phyloP scores from a whole-genome alignment of 2,329 filamentous ascomycete species.

The Claviceps monticola region DNA sequence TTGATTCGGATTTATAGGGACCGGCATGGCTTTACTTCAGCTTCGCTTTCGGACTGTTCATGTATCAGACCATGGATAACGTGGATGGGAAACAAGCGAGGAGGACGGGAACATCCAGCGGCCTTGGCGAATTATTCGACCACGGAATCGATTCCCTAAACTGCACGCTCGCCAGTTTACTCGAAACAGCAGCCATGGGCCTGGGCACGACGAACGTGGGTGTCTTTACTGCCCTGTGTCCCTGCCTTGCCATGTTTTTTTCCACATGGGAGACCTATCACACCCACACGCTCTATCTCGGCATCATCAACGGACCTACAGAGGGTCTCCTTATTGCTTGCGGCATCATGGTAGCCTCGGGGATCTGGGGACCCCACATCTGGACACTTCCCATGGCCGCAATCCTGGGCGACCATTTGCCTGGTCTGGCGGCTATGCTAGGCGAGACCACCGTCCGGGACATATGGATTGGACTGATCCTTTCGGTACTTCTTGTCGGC shows the following conservation, averaged over 20 bases:
- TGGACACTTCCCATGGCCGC: conserved; percentile 67
- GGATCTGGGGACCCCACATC: conserved; percentile 75
- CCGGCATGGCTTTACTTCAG: conserved; percentile 91
- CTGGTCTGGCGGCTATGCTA: conserved; percentile 43
- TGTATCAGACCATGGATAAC: conserved; percentile 99
- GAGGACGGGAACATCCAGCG: conserved; percentile 86
- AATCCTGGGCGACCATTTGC: conserved; percentile 42
- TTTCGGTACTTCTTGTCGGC: conserved; percentile 48
- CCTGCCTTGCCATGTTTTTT: conserved; percentile 96
- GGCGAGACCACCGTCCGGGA: conserved; percentile 68
- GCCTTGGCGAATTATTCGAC: conserved; percentile 91
- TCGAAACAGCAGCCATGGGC: conserved; percentile 88
- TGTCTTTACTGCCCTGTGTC: conserved; percentile 81
- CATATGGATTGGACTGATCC: conserved; percentile 67
- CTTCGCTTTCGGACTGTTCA: conserved; percentile 91
- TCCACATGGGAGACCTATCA: conserved; percentile 99
- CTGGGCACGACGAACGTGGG: conserved; percentile 73
- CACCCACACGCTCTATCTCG: conserved; percentile 91
- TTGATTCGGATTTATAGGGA: conserved; percentile 34
- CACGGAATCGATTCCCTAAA: conserved; percentile 98
- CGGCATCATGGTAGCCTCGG: conserved; percentile 71
- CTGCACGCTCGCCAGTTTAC: conserved; percentile 81
- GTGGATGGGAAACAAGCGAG: conserved; percentile 96
- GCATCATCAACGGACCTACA: conserved; percentile 92
- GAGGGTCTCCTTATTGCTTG: conserved; percentile 88